Conservation (phyloP, 495 filamentous ascomycete genomes). For the Penicillium robsamsonii region DNA sequence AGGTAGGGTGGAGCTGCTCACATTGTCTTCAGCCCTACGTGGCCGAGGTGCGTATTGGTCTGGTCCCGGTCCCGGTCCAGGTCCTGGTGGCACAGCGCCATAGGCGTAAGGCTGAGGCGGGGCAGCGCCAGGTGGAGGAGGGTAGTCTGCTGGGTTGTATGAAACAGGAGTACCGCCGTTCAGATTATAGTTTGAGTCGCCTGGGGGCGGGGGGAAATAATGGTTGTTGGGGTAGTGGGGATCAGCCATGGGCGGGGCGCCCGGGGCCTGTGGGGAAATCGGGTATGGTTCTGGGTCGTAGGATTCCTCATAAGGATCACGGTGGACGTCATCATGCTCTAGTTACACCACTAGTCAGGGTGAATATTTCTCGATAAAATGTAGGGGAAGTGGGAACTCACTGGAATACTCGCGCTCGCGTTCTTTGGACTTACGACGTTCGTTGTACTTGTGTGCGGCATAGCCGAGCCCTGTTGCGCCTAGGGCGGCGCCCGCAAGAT, state of each 20-base stretch:
- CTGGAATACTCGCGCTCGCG: constrained; percentile 33
- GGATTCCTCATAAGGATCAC: constrained; percentile 41
- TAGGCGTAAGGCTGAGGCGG: constrained; percentile 48
- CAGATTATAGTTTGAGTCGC: constrained; percentile 31
- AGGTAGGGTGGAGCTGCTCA: constrained; percentile 49
- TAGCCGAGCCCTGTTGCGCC: constrained; percentile 73
- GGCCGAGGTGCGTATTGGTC: constrained; percentile 44
- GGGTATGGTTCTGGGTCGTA: constrained; percentile 47
- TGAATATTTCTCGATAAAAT: constrained; percentile 8
- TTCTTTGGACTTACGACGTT: constrained; percentile 50
- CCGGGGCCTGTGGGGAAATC: constrained; percentile 28
- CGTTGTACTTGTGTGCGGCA: constrained; percentile 67
- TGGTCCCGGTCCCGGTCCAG: constrained; percentile 28
- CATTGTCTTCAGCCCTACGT: constrained; percentile 54
- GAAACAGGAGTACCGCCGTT: constrained; percentile 26
- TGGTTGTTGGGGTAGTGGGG: constrained; percentile 40
- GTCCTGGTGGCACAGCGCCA: constrained; percentile 35
- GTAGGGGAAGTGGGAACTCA: constrained; percentile 10
- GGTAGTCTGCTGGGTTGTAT: constrained; percentile 47
- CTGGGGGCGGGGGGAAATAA: constrained; percentile 46
- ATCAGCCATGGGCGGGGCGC: constrained; percentile 20
- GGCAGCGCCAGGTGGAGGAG: constrained; percentile 42
- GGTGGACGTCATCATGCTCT: constrained; percentile 39
- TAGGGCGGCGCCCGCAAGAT: constrained; percentile 65
- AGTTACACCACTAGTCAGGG: neutral